Percentiles rank a stretch among this genome's conserved stretches.
Evolutionary conservation across 106 monocot genomes (phyloP).

Genomic region (Xerophyta viscosa): DNA sequence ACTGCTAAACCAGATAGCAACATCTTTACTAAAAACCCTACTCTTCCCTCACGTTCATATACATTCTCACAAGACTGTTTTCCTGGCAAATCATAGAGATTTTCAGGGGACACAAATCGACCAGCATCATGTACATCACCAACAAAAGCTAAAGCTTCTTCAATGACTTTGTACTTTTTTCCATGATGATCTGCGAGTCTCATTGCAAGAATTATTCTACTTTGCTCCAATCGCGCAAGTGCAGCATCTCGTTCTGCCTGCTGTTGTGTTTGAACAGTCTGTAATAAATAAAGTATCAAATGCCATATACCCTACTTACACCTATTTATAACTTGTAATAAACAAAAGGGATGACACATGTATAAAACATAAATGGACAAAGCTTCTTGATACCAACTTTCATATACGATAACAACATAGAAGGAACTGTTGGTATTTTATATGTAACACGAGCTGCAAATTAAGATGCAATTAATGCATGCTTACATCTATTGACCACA

Average conservation of each 20-base stretch:
- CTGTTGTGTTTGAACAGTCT: conserved; percentile 91
- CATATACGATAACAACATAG: too few species aligned
- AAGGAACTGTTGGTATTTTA: too few species aligned
- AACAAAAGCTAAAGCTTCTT: conserved; percentile 86
- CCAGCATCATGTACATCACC: conserved; percentile 37
- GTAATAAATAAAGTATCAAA: conserved; percentile 1
- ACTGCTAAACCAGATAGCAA: conserved; percentile 44
- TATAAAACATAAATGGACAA: neutral
- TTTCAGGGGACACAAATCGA: conserved; percentile 38
- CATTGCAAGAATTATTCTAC: conserved; percentile 78
- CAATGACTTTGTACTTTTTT: conserved; percentile 76
- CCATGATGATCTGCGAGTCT: conserved; percentile 83
- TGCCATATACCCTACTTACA: neutral
- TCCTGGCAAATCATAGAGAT: conserved; percentile 17
- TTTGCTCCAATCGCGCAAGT: conserved; percentile 71
- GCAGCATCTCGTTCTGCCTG: conserved; percentile 80
- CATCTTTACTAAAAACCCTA: conserved; percentile 30
- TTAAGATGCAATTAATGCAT: too few species aligned
- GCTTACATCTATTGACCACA: too few species aligned
- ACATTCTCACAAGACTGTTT: conserved; percentile 17
- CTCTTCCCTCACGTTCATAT: conserved; percentile 5
- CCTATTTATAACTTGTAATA: neutral
- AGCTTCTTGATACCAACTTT: too few species aligned
- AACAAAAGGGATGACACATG: neutral
- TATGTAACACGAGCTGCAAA: too few species aligned